Evolutionary conservation across 2,329 filamentous ascomycete species (phyloP).

Genomic region (Botrytis cinerea): DNA sequence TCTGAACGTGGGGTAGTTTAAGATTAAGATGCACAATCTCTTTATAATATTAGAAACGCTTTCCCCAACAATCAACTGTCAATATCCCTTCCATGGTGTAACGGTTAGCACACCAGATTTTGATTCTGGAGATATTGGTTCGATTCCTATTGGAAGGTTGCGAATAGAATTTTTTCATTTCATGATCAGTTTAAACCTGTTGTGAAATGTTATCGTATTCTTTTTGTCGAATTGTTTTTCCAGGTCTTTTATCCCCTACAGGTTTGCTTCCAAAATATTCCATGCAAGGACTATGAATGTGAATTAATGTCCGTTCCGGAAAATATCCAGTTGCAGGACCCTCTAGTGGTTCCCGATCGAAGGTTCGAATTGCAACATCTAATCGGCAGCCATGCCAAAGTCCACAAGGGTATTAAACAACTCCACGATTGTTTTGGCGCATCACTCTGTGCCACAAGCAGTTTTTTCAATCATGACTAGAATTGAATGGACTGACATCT

Average conservation of each 20-base stretch:
- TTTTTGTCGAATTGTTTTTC: no score
- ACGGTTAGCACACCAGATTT: no score
- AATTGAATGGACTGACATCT: not conserved
- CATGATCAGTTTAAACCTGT: no score
- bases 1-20: no score
- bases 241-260: not conserved
- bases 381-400: not conserved
- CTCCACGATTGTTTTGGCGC: not conserved
- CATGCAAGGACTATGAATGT: not conserved
- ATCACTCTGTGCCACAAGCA: not conserved
- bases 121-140: no score
- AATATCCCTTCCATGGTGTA: no score
- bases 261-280: not conserved
- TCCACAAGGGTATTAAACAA: not conserved
- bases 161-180: no score
- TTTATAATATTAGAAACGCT: no score
- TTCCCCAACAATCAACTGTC: no score
- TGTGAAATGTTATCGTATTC: accelerated
- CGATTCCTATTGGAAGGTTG: no score
- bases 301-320: not conserved
- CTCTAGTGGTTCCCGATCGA: not conserved
- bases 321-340: not conserved
- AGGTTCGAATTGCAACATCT: not conserved
- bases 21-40: no score
- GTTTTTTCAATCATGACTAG: not conserved